phyloP scores from a whole-genome alignment of 352 stramenopile genomes.

The Phytophthora pinifolia region DNA sequence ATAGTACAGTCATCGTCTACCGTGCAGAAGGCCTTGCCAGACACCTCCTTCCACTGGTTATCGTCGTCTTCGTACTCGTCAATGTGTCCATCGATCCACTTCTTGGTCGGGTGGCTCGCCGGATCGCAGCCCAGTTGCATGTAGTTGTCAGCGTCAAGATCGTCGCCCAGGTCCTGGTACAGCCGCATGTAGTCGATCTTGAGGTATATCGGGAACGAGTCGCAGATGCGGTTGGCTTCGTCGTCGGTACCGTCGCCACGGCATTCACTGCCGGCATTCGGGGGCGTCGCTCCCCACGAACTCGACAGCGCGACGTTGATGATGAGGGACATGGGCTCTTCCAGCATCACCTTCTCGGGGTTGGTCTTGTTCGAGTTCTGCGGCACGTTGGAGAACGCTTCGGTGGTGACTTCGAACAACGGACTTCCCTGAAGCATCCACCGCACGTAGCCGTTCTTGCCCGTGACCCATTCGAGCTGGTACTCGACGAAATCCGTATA shows the following conservation, averaged over 20 bases:
- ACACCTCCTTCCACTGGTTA: constrained; percentile 42
- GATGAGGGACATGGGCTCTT: constrained; percentile 93
- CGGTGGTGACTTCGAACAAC: constrained; percentile 58
- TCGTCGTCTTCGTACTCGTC: constrained; percentile 59
- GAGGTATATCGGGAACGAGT: constrained; percentile 72
- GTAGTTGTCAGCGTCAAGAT: constrained; percentile 42
- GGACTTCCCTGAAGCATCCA: constrained; percentile 59
- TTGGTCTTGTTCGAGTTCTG: constrained; percentile 51
- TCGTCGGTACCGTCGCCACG: constrained; percentile 51
- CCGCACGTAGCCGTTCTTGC: constrained; percentile 57
- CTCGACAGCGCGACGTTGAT: constrained; percentile 93
- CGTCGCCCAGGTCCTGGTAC: constrained; percentile 50
- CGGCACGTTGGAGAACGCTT: constrained; percentile 46
- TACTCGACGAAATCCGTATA: constrained; percentile 63
- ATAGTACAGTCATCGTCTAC: constrained; percentile 58
- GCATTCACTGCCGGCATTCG: constrained; percentile 48
- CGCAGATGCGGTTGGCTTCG: constrained; percentile 50
- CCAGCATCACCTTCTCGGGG: constrained; percentile 62
- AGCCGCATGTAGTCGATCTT: constrained; percentile 70
- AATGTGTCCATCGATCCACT: constrained; percentile 70
- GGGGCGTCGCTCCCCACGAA: constrained; percentile 79
- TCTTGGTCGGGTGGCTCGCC: constrained; percentile 47
- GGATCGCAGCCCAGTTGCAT: constrained; percentile 64
- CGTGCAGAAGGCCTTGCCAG: constrained; percentile 43
- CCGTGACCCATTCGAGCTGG: constrained; percentile 76